Conservation (phyloP, 306 rosid genomes). For the Leucaena leucocephala region DNA sequence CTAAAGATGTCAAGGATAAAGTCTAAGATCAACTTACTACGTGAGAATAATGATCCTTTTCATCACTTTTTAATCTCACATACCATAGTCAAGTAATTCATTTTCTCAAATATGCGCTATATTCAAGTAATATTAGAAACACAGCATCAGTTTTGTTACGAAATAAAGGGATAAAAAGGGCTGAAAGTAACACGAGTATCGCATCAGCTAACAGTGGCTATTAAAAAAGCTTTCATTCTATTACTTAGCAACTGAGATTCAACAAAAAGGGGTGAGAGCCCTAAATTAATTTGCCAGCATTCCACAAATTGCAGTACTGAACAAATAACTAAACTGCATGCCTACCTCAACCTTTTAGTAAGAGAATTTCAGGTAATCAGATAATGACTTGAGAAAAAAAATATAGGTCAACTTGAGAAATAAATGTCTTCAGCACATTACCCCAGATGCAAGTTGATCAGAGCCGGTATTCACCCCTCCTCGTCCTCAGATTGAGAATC, state of each 20-base stretch:
- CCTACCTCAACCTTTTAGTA: not conserved
- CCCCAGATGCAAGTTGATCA: slow-evolving; percentile 44
- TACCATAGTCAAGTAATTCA: not conserved
- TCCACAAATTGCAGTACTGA: not conserved
- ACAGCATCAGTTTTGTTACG: not conserved
- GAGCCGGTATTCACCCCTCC: slow-evolving; percentile 39
- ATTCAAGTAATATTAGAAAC: not conserved
- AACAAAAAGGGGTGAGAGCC: not conserved
- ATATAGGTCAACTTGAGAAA: not conserved
- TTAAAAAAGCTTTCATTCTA: not conserved
- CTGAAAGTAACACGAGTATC: not conserved
- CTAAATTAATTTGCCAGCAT: not conserved
- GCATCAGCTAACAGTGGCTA: not conserved
- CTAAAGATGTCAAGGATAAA: not conserved
- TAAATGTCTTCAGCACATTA: not conserved
- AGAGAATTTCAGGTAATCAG: not conserved
- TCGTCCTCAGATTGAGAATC: slow-evolving; percentile 48
- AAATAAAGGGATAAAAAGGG: not conserved
- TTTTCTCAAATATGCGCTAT: not conserved
- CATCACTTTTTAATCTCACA: not conserved
- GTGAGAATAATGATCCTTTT: no score
- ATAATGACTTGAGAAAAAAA: not conserved
- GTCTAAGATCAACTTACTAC: not conserved
- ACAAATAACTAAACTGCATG: not conserved
- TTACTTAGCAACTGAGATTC: no score